These are phyloP conservation scores for Anisodus tanguticus DNA, from an alignment of 257 asterid genomes.

Conservation along the genomic window DNA sequence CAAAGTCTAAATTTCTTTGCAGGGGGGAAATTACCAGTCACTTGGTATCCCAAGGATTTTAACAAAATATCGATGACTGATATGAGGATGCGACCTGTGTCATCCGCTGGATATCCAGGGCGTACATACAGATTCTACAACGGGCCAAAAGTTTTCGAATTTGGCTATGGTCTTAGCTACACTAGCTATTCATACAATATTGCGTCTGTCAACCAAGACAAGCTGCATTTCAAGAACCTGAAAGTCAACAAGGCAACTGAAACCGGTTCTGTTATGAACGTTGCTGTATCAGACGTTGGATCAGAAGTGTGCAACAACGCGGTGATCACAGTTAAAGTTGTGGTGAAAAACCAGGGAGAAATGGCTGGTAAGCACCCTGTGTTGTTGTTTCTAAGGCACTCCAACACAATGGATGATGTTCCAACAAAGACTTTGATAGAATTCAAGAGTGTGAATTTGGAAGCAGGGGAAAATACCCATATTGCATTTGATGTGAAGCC, in stretches of 20 bases:
- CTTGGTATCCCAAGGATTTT: constrained; percentile 76
- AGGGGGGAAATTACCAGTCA: constrained; percentile 76
- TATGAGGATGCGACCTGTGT: constrained; percentile 73
- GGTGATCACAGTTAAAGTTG: constrained; percentile 43
- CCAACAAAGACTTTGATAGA: constrained; percentile 58
- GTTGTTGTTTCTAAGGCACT: constrained; percentile 44
- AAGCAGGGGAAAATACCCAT: constrained; percentile 39
- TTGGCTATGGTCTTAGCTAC: constrained; percentile 75
- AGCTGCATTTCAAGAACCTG: constrained; percentile 35
- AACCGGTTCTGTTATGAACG: not conserved
- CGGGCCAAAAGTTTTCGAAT: constrained; percentile 62
- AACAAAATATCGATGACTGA: constrained; percentile 65
- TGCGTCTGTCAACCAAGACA: constrained; percentile 38
- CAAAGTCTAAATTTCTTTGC: constrained; percentile 6
- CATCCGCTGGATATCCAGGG: constrained; percentile 66
- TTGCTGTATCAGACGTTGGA: constrained; percentile 46
- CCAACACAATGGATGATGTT: constrained; percentile 31
- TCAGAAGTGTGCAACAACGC: constrained; percentile 37
- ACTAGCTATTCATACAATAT: constrained; percentile 48
- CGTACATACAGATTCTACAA: constrained; percentile 72
- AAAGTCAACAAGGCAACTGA: not conserved
- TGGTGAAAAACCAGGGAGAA: constrained; percentile 49
- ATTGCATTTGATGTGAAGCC: constrained; percentile 48
- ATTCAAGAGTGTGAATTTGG: constrained; percentile 49
- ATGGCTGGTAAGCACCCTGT: constrained; percentile 58